Evolutionary conservation across 805 yeast species (phyloP).

Genomic region (Pichia gijzeniarum): DNA sequence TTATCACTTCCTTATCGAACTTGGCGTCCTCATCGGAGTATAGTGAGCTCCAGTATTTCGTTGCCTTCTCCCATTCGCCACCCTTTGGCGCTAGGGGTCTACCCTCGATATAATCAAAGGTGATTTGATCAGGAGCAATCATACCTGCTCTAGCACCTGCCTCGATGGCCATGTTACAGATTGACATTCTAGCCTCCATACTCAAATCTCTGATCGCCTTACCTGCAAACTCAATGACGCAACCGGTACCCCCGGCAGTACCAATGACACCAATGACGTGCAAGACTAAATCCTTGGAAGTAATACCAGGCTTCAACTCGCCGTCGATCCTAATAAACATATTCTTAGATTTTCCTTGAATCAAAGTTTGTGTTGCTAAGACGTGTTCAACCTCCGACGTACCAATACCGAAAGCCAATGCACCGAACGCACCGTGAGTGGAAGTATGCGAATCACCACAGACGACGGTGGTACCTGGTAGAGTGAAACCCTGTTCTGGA

Average conservation of each 20-base stretch:
- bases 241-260: slow-evolving; percentile 99
- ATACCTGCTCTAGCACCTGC: slow-evolving; percentile 99
- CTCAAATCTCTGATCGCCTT: slow-evolving; percentile 83
- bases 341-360: slow-evolving; percentile 92
- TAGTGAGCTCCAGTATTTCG: slow-evolving; percentile 83
- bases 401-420: slow-evolving; percentile 97
- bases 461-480: slow-evolving; percentile 97
- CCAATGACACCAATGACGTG: slow-evolving; percentile 96
- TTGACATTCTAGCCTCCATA: slow-evolving; percentile 98
- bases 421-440: slow-evolving; percentile 98
- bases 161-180: slow-evolving; percentile 98
- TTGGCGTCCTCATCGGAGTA: slow-evolving; percentile 85
- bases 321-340: slow-evolving; percentile 89
- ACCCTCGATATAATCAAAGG: slow-evolving; percentile 84
- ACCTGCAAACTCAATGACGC: slow-evolving; percentile 95
- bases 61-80: slow-evolving; percentile 92
- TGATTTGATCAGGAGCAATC: slow-evolving; percentile 91
- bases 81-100: slow-evolving; percentile 95
- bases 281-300: slow-evolving; percentile 90
- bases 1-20: slow-evolving; percentile 77
- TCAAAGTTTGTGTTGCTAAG: slow-evolving; percentile 91
- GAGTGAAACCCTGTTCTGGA: slow-evolving; percentile 97
- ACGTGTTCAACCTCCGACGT: slow-evolving; percentile 99
- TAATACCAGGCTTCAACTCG: slow-evolving; percentile 77
- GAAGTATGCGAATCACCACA: slow-evolving; percentile 99